These are phyloP conservation scores for Xylaria multiplex DNA, from an alignment of 2,329 filamentous ascomycete genomes.

Conservation along the genomic window DNA sequence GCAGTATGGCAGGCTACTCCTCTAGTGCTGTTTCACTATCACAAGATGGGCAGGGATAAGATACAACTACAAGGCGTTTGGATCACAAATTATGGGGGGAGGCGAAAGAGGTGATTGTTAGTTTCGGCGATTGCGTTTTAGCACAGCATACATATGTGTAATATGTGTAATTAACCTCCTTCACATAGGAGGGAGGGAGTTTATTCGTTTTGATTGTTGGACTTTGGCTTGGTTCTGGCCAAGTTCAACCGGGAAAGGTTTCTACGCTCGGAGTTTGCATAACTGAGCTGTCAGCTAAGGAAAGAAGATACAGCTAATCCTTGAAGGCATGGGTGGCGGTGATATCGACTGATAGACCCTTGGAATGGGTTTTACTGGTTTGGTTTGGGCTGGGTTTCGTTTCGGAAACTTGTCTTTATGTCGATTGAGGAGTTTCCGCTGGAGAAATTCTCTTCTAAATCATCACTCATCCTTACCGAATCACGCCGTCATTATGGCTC, in stretches of 20 bases:
- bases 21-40: neutral
- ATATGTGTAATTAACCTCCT: slow-evolving; percentile 11
- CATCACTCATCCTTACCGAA: neutral
- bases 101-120: neutral
- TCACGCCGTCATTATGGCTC: neutral
- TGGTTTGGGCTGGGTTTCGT: slow-evolving; percentile 7
- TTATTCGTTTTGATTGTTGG: slow-evolving; percentile 4
- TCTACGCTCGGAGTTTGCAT: slow-evolving; percentile 40
- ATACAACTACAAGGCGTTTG: neutral
- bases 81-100: neutral
- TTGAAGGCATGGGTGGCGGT: neutral
- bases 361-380: neutral
- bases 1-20: neutral
- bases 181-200: slow-evolving; percentile 6
- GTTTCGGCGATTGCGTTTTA: slow-evolving; percentile 6
- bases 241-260: slow-evolving; percentile 2
- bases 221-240: neutral
- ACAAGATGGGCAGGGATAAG: neutral
- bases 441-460: slow-evolving; percentile 2
- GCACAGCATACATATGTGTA: slow-evolving; percentile 13
- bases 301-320: neutral
- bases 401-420: neutral
- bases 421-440: neutral
- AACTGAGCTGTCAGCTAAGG: slow-evolving; percentile 22
- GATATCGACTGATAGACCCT: neutral